Conservation (phyloP, 768 basidiomycete genomes). For the Myochromella boudieri region DNA sequence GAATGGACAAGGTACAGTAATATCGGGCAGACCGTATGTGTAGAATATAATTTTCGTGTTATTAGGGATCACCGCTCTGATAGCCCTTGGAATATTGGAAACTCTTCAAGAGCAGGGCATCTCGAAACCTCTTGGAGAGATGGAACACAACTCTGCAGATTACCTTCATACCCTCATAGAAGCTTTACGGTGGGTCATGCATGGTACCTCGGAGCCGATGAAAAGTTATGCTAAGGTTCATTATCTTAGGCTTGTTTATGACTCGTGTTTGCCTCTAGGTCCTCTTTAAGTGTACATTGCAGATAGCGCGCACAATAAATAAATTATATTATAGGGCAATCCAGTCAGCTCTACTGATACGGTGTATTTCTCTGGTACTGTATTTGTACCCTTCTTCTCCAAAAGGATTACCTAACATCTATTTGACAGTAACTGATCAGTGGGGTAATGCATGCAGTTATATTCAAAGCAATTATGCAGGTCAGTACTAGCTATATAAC, state of each 20-base stretch:
- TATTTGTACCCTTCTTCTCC: not conserved
- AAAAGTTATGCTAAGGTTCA: constrained; percentile 1
- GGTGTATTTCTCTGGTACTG: constrained; percentile 85
- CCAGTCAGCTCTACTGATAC: constrained; percentile 89
- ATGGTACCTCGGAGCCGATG: not conserved
- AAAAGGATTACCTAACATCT: not conserved
- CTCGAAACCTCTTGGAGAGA: constrained; percentile 64
- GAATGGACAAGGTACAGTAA: constrained; percentile 81
- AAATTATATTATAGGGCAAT: constrained; percentile 53
- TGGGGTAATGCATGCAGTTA: constrained; percentile 91
- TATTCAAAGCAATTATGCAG: constrained; percentile 87
- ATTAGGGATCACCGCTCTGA: constrained; percentile 79
- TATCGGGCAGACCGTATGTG: not conserved
- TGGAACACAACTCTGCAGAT: constrained; percentile 88
- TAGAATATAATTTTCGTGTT: constrained; percentile 1
- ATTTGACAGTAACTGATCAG: constrained; percentile 68
- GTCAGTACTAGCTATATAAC: constrained; percentile 32
- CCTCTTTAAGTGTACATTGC: constrained; percentile 3
- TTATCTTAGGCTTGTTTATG: constrained; percentile 46
- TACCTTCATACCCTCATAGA: constrained; percentile 90
- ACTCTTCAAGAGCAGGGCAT: constrained; percentile 75
- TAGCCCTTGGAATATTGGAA: constrained; percentile 93
- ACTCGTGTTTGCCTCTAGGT: not conserved
- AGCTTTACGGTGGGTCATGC: constrained; percentile 67
- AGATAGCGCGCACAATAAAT: constrained; percentile 51